Conservation (phyloP, 208 protist genomes). For the Endotrypanum monterogeii region DNA sequence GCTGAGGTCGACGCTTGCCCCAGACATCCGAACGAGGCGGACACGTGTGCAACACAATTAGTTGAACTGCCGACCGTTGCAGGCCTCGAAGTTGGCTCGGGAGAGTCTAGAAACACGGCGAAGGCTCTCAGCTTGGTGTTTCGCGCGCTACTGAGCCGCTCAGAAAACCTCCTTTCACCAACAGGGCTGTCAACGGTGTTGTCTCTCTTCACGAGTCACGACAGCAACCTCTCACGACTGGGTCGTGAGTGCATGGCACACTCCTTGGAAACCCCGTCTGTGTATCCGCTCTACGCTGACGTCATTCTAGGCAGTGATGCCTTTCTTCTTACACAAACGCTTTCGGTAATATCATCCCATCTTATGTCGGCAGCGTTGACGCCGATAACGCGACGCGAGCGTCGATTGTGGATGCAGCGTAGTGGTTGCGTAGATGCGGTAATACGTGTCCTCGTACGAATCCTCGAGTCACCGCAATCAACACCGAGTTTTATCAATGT, state of each 20-base stretch:
- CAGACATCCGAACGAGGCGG: slow-evolving; percentile 16
- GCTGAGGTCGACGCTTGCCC: slow-evolving; percentile 6
- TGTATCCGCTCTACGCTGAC: slow-evolving; percentile 54
- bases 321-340: slow-evolving; percentile 41
- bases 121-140: slow-evolving; percentile 55
- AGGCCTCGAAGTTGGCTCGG: slow-evolving; percentile 5
- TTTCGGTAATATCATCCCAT: slow-evolving; percentile 46
- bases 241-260: slow-evolving; percentile 58
- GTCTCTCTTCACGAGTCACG: slow-evolving; percentile 40
- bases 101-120: slow-evolving; percentile 39
- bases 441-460: slow-evolving; percentile 44
- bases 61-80: slow-evolving; percentile 4
- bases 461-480: slow-evolving; percentile 33
- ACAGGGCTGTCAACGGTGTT: slow-evolving; percentile 47
- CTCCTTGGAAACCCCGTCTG: slow-evolving; percentile 56
- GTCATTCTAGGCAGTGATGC: slow-evolving; percentile 41
- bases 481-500: slow-evolving; percentile 46
- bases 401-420: slow-evolving; percentile 64
- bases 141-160: slow-evolving; percentile 49
- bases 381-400: slow-evolving; percentile 43
- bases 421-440: slow-evolving; percentile 62
- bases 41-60: slow-evolving; percentile 22
- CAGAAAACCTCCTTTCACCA: slow-evolving; percentile 31
- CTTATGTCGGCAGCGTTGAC: slow-evolving; percentile 32
- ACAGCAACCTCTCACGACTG: slow-evolving; percentile 48